Evolutionary conservation across 495 filamentous ascomycete genomes (phyloP), one percentile per base, ranked within the genome.

Genomic region (Talaromyces liani): DNA sequence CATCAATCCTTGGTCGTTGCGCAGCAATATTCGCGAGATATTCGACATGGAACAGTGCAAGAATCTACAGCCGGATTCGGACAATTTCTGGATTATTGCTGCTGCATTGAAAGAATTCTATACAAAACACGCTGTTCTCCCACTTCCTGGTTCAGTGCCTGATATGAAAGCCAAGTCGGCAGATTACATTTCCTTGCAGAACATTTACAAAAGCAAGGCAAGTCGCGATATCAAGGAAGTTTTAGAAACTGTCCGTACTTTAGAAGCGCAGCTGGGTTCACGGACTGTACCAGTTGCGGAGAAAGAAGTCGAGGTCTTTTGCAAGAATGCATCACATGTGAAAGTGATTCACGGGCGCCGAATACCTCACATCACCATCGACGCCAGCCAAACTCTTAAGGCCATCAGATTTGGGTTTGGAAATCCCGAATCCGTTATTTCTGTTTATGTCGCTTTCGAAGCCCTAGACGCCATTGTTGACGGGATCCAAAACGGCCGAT

Each of bases 111-210:
- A 81, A 41, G 66, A 80, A 33, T 99, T 98, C 75, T 87, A 93
- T 70, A 71, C 76, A 12, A 81, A 80, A 60, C 86, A 96, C 68
- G 75, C 79, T 20, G 82, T 86, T 45, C 83, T 98, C 6, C 94
- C 94, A 20, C 77, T 99, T 0, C 89, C 92, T 2, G 95, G 94
- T 54, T 87, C 88, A 20, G 80, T 98, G 14, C 95, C 94, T 6
- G 94, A 99, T 75, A 99, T 99, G 94, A 99, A 99, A 77, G 91
- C 94, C 33, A 85, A 93, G 73, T 96, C 92, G 20, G 87, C 84
- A 56, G 91, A 96, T 66, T 99, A 99, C 77, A 86, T 98, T 65
- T 81, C 87, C 65, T 81, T 99, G 27, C 94, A 98, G 76, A 96
- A 90, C 67, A 86, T 97, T 68, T 98, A 98, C 85, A 97, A 96